Base-by-base conservation (phyloP, 306 rosid species). In the Hippophae rhamnoides region DNA sequence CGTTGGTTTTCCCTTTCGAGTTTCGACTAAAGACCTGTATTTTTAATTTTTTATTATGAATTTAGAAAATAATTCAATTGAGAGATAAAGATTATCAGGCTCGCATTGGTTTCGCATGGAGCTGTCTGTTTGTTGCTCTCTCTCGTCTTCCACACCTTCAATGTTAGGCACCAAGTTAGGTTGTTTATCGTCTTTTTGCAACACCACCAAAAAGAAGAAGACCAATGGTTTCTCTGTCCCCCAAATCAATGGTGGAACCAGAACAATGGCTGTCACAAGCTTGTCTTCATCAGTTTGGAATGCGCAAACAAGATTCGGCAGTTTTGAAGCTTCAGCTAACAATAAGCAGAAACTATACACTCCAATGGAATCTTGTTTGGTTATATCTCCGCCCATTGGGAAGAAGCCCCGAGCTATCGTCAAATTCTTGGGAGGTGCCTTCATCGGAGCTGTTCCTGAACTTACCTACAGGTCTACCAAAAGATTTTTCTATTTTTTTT, bases 401-500 rank as follows among this genome's bases (percentile, higher is more conserved):
- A 73, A 53, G 62, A 74, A 63, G 72, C 96, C 96, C 51, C 82
- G 88, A 5, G 99, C 99, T 26, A 77, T 92, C 67, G 69, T 92
- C 86, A 79, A 92, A 63, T 92, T 92, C 82, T 55, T 92, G 47
- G 99, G 96, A 14, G 99, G 99, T 59, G 99, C 95, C 42, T 88
- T 92, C 73, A 70, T 92, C 61, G 99, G 99, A 58, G 99, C 96
- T 72, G 86, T 82, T 64, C 99, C 96, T 56, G 88, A 92, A 79
- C 79, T 85, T 67, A 83, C 96, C 8, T 92, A 88, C 83, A 76
- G 98, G 96, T 87, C 43, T 65, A 7, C 41, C 48, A 55, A 1
- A n/a, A 63, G 13, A 8, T 13, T 14, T 38, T 25, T 13, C 10
- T 13, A 6, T 8, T 56, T 57, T 43, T 54, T 12, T 6, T 3